Evolutionary conservation across 108 stramenopile genomes (phyloP), one percentile per base, ranked within the genome.

Genomic region (Skeletonema grethae): DNA sequence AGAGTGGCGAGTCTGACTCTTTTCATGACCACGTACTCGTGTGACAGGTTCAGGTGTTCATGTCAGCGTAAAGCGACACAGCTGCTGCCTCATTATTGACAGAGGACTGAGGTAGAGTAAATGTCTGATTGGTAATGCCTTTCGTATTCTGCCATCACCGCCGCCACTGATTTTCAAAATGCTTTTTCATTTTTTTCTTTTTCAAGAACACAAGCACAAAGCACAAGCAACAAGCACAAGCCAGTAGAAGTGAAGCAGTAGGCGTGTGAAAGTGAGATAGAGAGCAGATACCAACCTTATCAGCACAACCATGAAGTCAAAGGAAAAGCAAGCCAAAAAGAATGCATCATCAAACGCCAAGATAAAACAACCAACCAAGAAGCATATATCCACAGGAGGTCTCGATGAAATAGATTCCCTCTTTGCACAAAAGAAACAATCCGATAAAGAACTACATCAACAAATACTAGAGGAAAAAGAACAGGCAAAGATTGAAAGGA

Each of bases 321-420:
- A 53, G 22, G 50, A 53, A 22, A 53, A 53, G 22, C 36, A 63
- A 20, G 24, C 36, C 20, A 63, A 63, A 41, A 39, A 63, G 25
- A 39, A 39, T 18, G 35, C 34, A 43, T 5, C 62, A 15, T 24
- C 61, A 41, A 69, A 57, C 28, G 24, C 18, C 57, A 35, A 67
- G 28, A 50, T 38, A 29, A 50, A 72, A 28, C 45, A 72, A 28
- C 45, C 71, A 31, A 56, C 66, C 12, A 31, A 34, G 16, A 60
- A 34, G 1, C 0, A 28, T 1, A 28, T 1, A 34, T 57, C 43
- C 16, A 30, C 30, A 57, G 24, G 43, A 30, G 90, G 85, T 15
- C 63, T 85, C 34, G 89, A 87, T 34, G 89, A 87, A 63, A 88
- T 93, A 45, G 91, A 93, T 43, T 56, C 76, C n/a, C 62, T 93